Conservation (phyloP, 169 alveolate species). For the Eimeria necatrix region DNA sequence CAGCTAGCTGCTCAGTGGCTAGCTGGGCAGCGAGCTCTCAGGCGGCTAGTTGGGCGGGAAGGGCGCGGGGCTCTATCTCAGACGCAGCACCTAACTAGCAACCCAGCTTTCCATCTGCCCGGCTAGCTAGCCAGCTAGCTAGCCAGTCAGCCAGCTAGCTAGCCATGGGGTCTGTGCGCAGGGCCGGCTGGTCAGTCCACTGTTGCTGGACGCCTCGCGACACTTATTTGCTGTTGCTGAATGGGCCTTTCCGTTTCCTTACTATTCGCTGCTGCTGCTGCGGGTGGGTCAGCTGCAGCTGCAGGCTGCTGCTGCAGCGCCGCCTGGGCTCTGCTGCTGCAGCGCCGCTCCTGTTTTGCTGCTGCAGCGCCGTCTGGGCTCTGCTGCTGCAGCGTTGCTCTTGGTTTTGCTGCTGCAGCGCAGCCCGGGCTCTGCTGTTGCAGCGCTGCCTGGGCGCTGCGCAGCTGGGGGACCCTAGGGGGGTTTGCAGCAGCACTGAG, state of each 20-base stretch:
- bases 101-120: too few relatives aligned
- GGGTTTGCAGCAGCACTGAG: background rate
- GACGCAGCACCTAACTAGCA: too few relatives aligned
- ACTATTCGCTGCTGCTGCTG: constrained; percentile 33
- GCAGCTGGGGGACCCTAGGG: background rate
- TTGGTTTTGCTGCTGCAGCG: background rate
- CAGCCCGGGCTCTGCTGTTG: too few relatives aligned
- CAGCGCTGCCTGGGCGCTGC: too few relatives aligned
- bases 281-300: too few relatives aligned
- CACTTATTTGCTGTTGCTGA: constrained; percentile 43
- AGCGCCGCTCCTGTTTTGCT: background rate
- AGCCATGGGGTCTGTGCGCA: background rate
- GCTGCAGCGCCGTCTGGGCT: background rate
- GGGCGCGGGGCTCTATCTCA: too few relatives aligned
- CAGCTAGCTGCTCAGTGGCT: too few relatives aligned
- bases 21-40: too few relatives aligned
- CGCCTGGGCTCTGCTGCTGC: background rate
- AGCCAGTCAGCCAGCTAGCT: background rate
- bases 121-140: too few relatives aligned
- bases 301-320: too few relatives aligned
- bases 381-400: background rate
- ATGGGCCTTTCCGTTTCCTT: constrained; percentile 7
- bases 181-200: constrained; percentile 29
- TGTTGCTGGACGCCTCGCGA: constrained; percentile 55
- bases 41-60: too few relatives aligned